Base-by-base conservation (phyloP, 495 filamentous ascomycete species). In the Pyronema domesticum region DNA sequence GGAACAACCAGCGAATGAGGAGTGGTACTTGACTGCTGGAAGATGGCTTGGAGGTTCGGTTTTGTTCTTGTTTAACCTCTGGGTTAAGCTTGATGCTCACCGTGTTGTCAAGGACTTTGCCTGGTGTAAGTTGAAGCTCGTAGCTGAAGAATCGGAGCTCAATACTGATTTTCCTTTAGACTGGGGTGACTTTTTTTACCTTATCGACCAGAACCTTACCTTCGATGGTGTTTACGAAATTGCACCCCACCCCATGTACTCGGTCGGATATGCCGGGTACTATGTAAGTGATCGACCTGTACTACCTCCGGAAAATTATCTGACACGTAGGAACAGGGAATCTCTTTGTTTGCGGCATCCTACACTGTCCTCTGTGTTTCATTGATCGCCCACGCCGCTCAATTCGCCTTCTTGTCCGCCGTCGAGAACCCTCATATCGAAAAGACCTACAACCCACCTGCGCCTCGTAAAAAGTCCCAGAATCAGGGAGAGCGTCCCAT, bases 161-260 rank as follows among this genome's bases (percentile, higher is more conserved):
- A 30, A 30, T 5, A 30, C 23, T 30, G 23, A 43, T 43, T 13
- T 17, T 17, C 13, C 17, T 50, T 33, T n/a, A 66, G 63, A 96
- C 70, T 98, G 91, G 91, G 91, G 91, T 51, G 91, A 98, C 65
- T 98, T 96, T 71, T 98, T 98, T 74, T 98, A 86, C 71, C 80
- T 98, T 67, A 86, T 96, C 65, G 93, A 98, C 67, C 87, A 95
- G 66, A 86, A 95, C 65, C 74, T 98, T 63, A 95, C 91, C 35
- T 96, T 98, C 60, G 93, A 98, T 65, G 93, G 93, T 46, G 89
- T 96, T 52, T 98, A 95, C 66, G 91, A 98, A 69, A 94, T 98
- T 84, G 91, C 93, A 45, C 91, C 91, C 19, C 91, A 98, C 68
- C 91, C 91, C 40, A 98, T 98, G 91, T 98, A 98, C 72, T 94